A percentile compares a stretch with the other conserved stretches of the same genome.
phyloP scores from a whole-genome alignment of 2,329 filamentous ascomycete genomes.

The Neopestalotiopsis rosae region DNA sequence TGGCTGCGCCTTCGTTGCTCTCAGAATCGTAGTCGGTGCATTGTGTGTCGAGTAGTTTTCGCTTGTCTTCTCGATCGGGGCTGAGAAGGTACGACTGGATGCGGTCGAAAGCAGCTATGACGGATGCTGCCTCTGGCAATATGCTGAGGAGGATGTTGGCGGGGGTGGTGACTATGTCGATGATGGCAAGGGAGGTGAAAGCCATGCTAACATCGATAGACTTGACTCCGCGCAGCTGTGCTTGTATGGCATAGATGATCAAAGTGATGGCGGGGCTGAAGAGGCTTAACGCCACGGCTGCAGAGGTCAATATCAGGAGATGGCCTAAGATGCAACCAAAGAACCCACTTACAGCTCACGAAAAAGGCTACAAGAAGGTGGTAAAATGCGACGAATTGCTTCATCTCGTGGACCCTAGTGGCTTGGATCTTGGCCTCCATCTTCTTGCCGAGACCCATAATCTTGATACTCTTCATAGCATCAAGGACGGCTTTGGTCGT shows the following conservation, averaged over 20 bases:
- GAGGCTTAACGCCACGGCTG: neutral
- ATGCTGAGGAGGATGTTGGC: neutral
- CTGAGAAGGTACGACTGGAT: conserved; percentile 1
- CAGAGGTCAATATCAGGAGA: conserved; percentile 1
- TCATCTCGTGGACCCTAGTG: neutral
- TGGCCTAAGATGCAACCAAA: neutral
- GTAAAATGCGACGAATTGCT: neutral
- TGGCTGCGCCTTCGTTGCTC: neutral
- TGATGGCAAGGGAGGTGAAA: conserved; percentile 1
- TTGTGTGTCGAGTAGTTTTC: neutral
- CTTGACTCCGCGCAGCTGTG: neutral
- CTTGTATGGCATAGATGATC: neutral
- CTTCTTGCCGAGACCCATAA: conserved; percentile 1
- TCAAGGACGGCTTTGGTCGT: conserved; percentile 8
- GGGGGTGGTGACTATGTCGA: neutral
- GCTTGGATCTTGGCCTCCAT: conserved; percentile 5
- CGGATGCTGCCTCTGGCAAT: neutral
- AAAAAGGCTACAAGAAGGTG: neutral
- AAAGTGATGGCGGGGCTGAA: neutral
- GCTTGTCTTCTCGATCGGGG: neutral
- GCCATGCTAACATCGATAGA: neutral
- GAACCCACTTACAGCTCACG: neutral
- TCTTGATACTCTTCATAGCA: conserved; percentile 8
- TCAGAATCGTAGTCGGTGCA: neutral
- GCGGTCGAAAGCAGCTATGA: conserved; percentile 1